Evolutionary conservation across 2,329 filamentous ascomycete species (phyloP).

Genomic region (Paramyrothecium sp.): DNA sequence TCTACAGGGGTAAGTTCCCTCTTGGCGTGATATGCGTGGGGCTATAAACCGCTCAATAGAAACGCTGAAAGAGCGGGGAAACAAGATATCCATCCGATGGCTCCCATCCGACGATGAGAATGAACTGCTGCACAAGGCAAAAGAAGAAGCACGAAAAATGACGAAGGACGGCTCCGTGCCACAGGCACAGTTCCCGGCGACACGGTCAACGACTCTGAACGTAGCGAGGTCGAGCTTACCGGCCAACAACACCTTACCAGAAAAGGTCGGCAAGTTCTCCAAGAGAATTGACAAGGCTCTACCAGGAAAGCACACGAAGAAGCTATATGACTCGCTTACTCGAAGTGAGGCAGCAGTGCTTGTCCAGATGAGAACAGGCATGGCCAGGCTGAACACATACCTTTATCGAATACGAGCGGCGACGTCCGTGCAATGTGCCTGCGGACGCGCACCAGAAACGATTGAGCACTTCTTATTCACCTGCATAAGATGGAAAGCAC

Average conservation of each 20-base stretch:
- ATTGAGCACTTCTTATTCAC: conserved; percentile 6
- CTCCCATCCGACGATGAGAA: not conserved
- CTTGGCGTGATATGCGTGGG: too few species aligned
- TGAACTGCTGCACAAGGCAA: not conserved
- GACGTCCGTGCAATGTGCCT: conserved; percentile 3
- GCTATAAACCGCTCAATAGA: too few species aligned
- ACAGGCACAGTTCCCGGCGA: not conserved
- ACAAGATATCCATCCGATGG: not conserved
- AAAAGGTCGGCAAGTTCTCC: not conserved
- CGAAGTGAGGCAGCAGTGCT: too few species aligned
- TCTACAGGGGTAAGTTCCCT: too few species aligned
- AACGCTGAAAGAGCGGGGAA: not conserved
- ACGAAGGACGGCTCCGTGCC: not conserved
- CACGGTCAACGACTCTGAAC: not conserved
- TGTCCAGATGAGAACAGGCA: too few species aligned
- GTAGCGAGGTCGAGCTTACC: not conserved
- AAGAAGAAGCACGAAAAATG: not conserved
- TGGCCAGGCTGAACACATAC: too few species aligned
- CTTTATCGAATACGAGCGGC: too few species aligned
- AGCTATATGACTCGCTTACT: too few species aligned
- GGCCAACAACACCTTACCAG: conserved; percentile 1
- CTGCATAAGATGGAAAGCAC: conserved; percentile 2
- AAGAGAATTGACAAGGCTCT: not conserved
- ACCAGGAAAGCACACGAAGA: not conserved
- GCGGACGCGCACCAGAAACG: conserved; percentile 7